Conservation (phyloP, 208 protist species). For the Leishmania major region DNA sequence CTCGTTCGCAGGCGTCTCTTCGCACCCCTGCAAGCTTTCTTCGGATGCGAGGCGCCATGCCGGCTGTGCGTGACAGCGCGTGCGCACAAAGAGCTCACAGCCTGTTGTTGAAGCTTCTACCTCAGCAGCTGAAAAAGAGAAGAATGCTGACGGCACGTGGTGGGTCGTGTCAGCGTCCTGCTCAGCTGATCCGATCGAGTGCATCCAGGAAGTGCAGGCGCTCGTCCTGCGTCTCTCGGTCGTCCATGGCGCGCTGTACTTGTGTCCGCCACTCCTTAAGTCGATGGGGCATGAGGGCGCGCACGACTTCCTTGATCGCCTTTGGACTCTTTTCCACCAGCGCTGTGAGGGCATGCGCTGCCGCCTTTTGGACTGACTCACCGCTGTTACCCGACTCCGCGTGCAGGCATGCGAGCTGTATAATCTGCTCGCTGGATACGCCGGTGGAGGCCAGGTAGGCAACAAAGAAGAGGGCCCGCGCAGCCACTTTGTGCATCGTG, state of each 20-base stretch:
- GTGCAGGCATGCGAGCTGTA: constrained; percentile 30
- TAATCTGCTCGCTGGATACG: constrained; percentile 38
- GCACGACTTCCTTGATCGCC: constrained; percentile 32
- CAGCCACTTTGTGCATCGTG: constrained; percentile 38
- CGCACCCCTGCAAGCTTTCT: too few relatives aligned
- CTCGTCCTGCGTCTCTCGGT: constrained; percentile 8
- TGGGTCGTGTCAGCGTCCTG: neutral
- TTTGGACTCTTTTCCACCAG: constrained; percentile 37
- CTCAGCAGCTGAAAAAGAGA: neutral
- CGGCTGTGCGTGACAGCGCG: neutral
- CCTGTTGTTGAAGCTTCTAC: neutral
- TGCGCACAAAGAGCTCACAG: neutral
- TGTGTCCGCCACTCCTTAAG: constrained; percentile 38
- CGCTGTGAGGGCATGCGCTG: constrained; percentile 38
- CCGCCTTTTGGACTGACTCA: constrained; percentile 44
- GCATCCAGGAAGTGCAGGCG: constrained; percentile 19
- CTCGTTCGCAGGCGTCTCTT: too few relatives aligned
- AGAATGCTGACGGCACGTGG: neutral
- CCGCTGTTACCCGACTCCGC: constrained; percentile 13
- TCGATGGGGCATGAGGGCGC: constrained; percentile 34
- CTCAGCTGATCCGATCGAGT: constrained; percentile 1
- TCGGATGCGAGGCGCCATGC: neutral
- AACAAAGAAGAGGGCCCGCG: constrained; percentile 54
- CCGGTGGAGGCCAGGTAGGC: constrained; percentile 51
- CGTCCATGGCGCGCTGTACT: constrained; percentile 29